Evolutionary conservation across 2,329 filamentous ascomycete genomes (phyloP).

Genomic region (Claviceps sp.): DNA sequence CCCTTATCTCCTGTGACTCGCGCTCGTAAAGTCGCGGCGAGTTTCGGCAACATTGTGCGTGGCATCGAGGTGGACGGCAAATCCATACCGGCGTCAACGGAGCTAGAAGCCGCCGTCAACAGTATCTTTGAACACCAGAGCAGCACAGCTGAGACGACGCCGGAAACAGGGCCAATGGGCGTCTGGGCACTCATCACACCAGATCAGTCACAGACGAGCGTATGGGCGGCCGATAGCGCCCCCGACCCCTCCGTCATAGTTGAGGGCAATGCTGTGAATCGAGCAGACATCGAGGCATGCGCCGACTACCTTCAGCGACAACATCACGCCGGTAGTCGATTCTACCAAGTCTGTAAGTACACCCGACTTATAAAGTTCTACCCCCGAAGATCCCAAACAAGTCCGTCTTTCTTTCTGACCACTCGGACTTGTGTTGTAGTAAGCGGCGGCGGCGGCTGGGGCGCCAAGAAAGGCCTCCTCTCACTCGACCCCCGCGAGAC

Average conservation of each 20-base stretch:
- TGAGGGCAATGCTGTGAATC: conserved; percentile 1
- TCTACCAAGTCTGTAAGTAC: conserved; percentile 27
- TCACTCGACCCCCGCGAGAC: conserved; percentile 59
- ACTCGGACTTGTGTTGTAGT: conserved; percentile 25
- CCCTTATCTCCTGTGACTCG: conserved; percentile 50
- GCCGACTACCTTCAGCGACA: conserved; percentile 19
- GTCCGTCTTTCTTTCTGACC: conserved; percentile 9
- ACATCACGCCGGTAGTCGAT: conserved; percentile 28
- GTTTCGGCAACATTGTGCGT: conserved; percentile 68
- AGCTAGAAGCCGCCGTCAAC: conserved; percentile 54
- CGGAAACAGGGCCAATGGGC: conserved; percentile 33
- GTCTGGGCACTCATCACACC: conserved; percentile 65
- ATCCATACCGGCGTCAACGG: conserved; percentile 50
- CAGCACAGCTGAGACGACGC: conserved; percentile 8
- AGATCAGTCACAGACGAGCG: conserved; percentile 4
- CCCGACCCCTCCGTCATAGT: conserved; percentile 6
- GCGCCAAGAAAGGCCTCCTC: conserved; percentile 62
- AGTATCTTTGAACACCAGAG: conserved; percentile 34
- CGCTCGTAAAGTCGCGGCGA: conserved; percentile 46
- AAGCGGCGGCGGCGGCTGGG: conserved; percentile 78
- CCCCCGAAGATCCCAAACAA: not conserved
- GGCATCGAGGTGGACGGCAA: conserved; percentile 38
- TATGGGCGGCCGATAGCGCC: conserved; percentile 2
- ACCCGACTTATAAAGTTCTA: not conserved
- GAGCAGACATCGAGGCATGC: conserved; percentile 12